Base-by-base conservation (phyloP, 306 rosid species). In the Lathyrus sativus region DNA sequence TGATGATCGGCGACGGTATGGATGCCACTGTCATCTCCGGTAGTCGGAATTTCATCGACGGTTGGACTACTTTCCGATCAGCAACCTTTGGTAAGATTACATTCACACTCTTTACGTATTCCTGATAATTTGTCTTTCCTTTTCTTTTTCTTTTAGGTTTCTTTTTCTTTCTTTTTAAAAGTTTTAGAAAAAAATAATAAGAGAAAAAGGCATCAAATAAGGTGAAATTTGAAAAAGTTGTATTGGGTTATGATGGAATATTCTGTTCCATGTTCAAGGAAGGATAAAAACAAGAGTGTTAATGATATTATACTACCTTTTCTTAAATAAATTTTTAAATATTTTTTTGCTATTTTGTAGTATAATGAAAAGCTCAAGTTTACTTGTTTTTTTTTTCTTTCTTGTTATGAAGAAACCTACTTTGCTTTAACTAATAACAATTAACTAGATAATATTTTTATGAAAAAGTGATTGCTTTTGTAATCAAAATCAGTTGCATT, bases 1-100 rank as follows among this genome's bases (percentile, higher is more conserved):
- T 93, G 92, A 74, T 93, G 67, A 48, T 90, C 2, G 99, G 99
- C 9, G 99, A 90, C 57, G 97, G 96, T 0, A 88, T 90, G 49
- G 76, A 78, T 51, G 77, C 79, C n/a, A 93, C 99, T 5, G 7
- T 87, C 3, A 85, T 93, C 12, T 64, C 96, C 51, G 92, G 97
- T 10, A 80, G 72, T 57, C 85, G 87, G 62, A 93, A 31, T 56
- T 59, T 2, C 7, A 3, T 73, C 18, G 97, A 87, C 67, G 92
- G 96, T 18, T 90, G 95, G 97, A 90, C 97, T 55, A 90, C 97
- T 0, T 90, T 86, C 76, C 81, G 90, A 2, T 70, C 97, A 2
- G 88, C 99, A 10, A 93, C 99, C 14, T 93, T 93, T 38, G 96
- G 98, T 90, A 80, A 78, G 74, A 74, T 7, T 53, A 4, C 33